These are phyloP conservation scores for Pseudopyrenochaeta lycopersici DNA, from an alignment of 2,329 filamentous ascomycete genomes.

Conservation along the genomic window DNA sequence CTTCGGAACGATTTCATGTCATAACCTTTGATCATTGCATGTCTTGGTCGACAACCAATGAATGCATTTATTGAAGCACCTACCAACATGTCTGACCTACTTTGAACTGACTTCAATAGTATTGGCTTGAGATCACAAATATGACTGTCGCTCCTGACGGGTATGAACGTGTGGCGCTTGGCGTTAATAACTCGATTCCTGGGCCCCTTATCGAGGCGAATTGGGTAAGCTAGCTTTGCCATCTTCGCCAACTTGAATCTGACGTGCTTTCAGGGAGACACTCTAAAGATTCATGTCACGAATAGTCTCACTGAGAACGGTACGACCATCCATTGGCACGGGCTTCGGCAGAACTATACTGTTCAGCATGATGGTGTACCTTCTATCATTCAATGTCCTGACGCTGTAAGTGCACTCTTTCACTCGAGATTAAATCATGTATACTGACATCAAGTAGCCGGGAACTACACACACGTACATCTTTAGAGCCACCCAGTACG, in stretches of 20 bases:
- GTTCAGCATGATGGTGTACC: conserved; percentile 61
- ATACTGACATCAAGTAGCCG: conserved; percentile 10
- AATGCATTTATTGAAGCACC: no score
- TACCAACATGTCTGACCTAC: no score
- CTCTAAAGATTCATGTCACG: conserved; percentile 59
- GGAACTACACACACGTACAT: conserved; percentile 38
- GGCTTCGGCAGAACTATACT: conserved; percentile 58
- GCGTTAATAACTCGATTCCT: conserved; percentile 71
- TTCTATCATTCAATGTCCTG: neutral
- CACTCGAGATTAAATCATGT: no score
- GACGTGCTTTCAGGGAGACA: no score
- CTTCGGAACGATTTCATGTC: no score
- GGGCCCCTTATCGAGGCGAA: conserved; percentile 68
- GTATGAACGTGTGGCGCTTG: conserved; percentile 72
- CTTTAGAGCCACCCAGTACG: conserved; percentile 64
- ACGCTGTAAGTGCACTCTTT: no score
- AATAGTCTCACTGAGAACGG: conserved; percentile 63
- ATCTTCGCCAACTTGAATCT: no score
- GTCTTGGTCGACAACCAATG: no score
- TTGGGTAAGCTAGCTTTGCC: neutral
- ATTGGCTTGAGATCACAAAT: conserved; percentile 64
- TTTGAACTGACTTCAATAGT: conserved; percentile 33
- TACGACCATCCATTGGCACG: conserved; percentile 70
- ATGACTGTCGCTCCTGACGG: conserved; percentile 66
- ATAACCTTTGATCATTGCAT: no score